These are phyloP conservation scores for Ensete ventricosum DNA, from an alignment of 176 grass and related monocot genomes.

Conservation along the genomic window DNA sequence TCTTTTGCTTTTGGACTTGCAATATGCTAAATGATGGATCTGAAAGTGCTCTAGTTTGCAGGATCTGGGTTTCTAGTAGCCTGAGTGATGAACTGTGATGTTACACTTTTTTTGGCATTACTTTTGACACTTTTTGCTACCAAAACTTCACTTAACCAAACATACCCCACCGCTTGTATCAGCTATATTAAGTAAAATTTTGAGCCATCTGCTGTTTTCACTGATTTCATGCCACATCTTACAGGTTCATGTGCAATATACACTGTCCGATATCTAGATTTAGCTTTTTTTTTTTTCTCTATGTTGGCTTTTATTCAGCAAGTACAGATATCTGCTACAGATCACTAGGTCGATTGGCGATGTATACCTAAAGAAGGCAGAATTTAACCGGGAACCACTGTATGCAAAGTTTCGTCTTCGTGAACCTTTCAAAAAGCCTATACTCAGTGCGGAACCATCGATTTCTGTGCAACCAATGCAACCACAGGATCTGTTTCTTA, in stretches of 20 bases:
- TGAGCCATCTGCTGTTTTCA: neutral
- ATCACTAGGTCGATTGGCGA: slow-evolving; percentile 21
- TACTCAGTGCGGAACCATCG: slow-evolving; percentile 18
- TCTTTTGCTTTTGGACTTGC: too few relatives aligned
- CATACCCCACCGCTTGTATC: neutral
- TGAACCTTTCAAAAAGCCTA: slow-evolving; percentile 20
- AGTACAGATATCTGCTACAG: slow-evolving; percentile 3
- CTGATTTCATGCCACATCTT: neutral
- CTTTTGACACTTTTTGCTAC: neutral
- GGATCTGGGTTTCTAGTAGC: neutral
- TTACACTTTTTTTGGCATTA: neutral
- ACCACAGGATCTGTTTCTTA: slow-evolving; percentile 21
- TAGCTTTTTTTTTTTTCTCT: neutral
- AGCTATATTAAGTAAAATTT: neutral
- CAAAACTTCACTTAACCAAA: neutral
- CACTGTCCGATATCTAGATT: neutral
- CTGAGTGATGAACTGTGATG: neutral
- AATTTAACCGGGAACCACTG: slow-evolving; percentile 16
- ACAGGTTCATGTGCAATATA: neutral
- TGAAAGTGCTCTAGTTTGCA: neutral
- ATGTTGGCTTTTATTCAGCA: neutral
- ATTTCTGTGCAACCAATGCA: slow-evolving; percentile 14
- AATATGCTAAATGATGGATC: too few relatives aligned
- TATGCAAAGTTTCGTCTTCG: slow-evolving; percentile 21
- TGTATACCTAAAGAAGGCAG: slow-evolving; percentile 20